A percentile compares a stretch with the other conserved stretches of the same genome.
Conservation (phyloP, 179 eudicot genomes). For the Silene coronaria region DNA sequence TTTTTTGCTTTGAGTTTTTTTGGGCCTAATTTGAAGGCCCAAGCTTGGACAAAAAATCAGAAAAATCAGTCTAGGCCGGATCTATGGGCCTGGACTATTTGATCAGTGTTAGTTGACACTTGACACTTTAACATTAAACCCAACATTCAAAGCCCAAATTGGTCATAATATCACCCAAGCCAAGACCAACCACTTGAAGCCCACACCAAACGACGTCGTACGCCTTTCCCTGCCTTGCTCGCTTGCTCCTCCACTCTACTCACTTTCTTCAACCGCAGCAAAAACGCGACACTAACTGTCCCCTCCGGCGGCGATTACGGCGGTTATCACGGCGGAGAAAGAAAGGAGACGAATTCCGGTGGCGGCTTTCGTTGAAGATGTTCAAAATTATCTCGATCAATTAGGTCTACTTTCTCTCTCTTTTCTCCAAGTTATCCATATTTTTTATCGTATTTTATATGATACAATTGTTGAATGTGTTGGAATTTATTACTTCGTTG, state of each 20-base stretch:
- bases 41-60: too few relatives aligned
- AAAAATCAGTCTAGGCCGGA: too few relatives aligned
- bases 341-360: constrained; percentile 75
- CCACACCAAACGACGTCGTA: neutral
- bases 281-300: neutral
- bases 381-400: constrained; percentile 54
- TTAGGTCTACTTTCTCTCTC: constrained; percentile 33
- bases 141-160: too few relatives aligned
- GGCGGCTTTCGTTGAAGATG: constrained; percentile 68
- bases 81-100: too few relatives aligned
- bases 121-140: too few relatives aligned
- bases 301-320: constrained; percentile 8
- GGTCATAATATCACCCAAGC: too few relatives aligned
- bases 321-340: constrained; percentile 22
- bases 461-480: neutral
- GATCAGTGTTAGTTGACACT: too few relatives aligned
- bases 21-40: too few relatives aligned
- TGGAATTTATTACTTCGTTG: neutral
- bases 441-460: neutral
- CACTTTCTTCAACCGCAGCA: neutral
- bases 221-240: too few relatives aligned
- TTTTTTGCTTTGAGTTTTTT: neutral
- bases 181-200: too few relatives aligned
- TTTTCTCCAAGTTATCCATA: constrained; percentile 2
- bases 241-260: neutral